Evolutionary conservation across 169 alveolate species (phyloP).

Genomic region (Plasmodium chabaudi): DNA sequence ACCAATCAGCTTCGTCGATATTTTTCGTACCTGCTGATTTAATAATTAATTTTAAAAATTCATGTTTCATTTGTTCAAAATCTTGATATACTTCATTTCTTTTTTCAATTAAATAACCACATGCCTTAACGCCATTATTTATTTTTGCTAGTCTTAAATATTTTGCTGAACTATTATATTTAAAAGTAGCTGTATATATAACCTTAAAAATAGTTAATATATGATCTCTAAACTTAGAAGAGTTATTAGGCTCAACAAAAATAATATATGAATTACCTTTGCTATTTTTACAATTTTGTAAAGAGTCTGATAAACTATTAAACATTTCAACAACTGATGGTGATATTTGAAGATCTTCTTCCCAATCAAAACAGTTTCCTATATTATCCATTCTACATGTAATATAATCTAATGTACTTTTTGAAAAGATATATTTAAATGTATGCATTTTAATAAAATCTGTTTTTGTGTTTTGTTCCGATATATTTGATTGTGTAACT

Average conservation of each 20-base stretch:
- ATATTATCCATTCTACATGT: conserved; percentile 79
- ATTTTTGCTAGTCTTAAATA: conserved; percentile 77
- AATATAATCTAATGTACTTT: conserved; percentile 83
- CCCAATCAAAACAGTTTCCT: conserved; percentile 79
- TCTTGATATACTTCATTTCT: conserved; percentile 56
- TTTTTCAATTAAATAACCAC: conserved; percentile 67
- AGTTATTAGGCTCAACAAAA: conserved; percentile 78
- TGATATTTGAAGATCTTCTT: conserved; percentile 81
- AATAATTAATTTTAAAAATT: conserved; percentile 46
- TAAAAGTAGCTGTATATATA: conserved; percentile 83
- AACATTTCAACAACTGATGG: conserved; percentile 84
- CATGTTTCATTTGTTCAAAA: conserved; percentile 65
- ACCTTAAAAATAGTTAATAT: conserved; percentile 83
- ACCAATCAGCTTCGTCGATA: conserved; percentile 70
- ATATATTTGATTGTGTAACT: conserved; percentile 47
- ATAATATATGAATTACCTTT: conserved; percentile 34
- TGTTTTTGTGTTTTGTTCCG: conserved; percentile 29
- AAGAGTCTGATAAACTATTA: conserved; percentile 79
- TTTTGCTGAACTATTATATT: conserved; percentile 78
- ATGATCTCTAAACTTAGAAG: conserved; percentile 84
- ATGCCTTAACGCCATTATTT: conserved; percentile 31
- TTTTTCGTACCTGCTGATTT: conserved; percentile 54
- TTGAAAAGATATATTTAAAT: conserved; percentile 78
- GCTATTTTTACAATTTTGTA: conserved; percentile 53
- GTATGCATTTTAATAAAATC: conserved; percentile 35